Conservation (phyloP, 805 yeast species). For the Spathaspora arborariae region DNA sequence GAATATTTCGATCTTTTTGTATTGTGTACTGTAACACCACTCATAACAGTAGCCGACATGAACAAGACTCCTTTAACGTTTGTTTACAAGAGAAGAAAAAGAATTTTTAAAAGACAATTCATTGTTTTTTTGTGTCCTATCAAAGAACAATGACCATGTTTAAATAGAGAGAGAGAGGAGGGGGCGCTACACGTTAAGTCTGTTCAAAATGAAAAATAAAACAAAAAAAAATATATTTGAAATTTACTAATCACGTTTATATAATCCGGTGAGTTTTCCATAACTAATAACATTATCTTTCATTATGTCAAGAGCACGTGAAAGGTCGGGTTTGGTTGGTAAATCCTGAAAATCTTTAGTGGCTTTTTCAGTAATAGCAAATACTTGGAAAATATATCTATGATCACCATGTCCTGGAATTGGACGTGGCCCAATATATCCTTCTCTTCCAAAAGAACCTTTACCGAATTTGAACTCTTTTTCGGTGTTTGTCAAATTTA, state of each 20-base stretch:
- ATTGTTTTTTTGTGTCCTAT: background rate
- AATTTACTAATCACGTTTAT: constrained; percentile 5
- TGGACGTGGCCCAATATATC: constrained; percentile 13
- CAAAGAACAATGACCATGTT: background rate
- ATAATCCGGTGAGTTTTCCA: constrained; percentile 6
- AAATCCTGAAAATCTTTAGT: constrained; percentile 5
- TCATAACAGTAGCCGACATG: background rate
- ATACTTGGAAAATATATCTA: constrained; percentile 13
- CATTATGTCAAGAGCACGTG: constrained; percentile 2
- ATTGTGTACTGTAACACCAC: background rate
- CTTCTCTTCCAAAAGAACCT: constrained; percentile 1
- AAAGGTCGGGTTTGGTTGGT: background rate
- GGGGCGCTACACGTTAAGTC: background rate
- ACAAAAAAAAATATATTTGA: background rate
- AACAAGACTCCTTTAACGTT: background rate
- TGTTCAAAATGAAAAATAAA: too few relatives aligned
- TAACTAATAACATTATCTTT: constrained; percentile 6
- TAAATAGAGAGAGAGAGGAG: background rate
- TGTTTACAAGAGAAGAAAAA: background rate
- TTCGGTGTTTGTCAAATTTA: constrained; percentile 1
- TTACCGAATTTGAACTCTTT: constrained; percentile 10
- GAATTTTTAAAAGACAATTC: background rate
- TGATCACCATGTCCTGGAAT: constrained; percentile 13
- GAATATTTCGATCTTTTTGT: constrained; percentile 13
- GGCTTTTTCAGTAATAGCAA: constrained; percentile 11